Evolutionary conservation across 495 filamentous ascomycete species (phyloP), one percentile per base, ranked within the genome.

Genomic region (Sphaerosporella brunnea): DNA sequence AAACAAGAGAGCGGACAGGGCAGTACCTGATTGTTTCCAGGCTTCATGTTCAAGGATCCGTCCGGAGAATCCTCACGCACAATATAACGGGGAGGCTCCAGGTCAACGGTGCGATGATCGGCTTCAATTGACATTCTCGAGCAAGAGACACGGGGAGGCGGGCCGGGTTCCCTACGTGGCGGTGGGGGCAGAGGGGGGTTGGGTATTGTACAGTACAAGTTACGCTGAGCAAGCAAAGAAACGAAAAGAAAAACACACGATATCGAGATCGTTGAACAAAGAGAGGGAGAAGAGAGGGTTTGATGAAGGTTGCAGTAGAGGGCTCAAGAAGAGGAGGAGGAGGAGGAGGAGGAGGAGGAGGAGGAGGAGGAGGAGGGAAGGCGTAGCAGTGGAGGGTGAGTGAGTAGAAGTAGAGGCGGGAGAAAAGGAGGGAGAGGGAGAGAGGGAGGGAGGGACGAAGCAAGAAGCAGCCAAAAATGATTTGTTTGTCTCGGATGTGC

Each of bases 51-150:
- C n/a, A n/a, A n/a, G 18, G 30, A 36, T 7, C 30, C 43, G 21
- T 46, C 43, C 15, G 43, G 43, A 46, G 43, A 36, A 36, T 46
- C 43, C 19, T 44, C 41, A 26, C 41, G 41, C 13, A 44, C 28
- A 9, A 24, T 44, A 21, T 11, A 44, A 19, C 28, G 20, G 11
- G 13, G 10, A 23, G 13, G 10, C 8, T 30, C 41, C 24, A 44
- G 41, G 10, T 44, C 41, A 19, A 44, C 23, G n/a, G 24, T 13
- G 23, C 41, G 20, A 15, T 44, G 21, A 26, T 30, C 41, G 24
- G 23, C 19, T 10, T 44, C 41, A 26, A 44, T 44, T 11, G 41
- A 44, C 41, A 44, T 44, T 40, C 20, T 19, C 13, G 13, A 15
- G 37, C 37, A 40, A 40, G 21, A 40, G 37, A 40, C 15, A 40